Evolutionary conservation across 2,329 filamentous ascomycete species (phyloP), one percentile per base, ranked within the genome.

Genomic region (Trichoderma pleuroti): DNA sequence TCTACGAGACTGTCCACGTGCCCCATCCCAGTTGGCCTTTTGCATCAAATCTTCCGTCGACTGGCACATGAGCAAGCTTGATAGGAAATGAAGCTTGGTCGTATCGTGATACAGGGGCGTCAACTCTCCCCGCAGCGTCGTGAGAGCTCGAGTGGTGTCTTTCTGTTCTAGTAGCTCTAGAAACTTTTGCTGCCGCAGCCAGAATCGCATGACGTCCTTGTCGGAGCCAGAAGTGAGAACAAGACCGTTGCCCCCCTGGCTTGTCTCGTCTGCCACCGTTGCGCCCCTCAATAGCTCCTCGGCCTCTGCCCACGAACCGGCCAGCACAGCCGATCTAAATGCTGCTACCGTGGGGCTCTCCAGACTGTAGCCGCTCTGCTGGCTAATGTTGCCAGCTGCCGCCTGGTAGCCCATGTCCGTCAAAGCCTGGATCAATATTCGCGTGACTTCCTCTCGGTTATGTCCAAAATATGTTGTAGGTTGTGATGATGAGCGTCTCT

Each of bases 181-280:
- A 76, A 95, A 99, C 80, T 98, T 98, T 79, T 99, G 96, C 78
- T 97, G 92, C 73, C 95, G 88, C 76, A 99, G 85, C 84, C 90
- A 91, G 80, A 98, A 98, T 60, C 91, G 87, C 92, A 99, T 95
- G 66, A 91, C 86, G 74, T 91, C 89, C 70, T 87, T 87, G 76
- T 97, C 91, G 8, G 93, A 91, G 28, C 89, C 91, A 56, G 92
- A 88, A 18, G 91, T 88, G 67, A 98, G 85, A 18, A 93, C 88
- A 68, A 99, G 83, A 2, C 91, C 93, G 74, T 88, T 85, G 0
- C 82, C 81, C 56, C 75, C 70, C 26, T 77, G 76, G 11, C 76
- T 74, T 36, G 76, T 74, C 39, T 80, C 77, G 8, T 81, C 82
- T 34, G 80, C 73, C 28, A 78, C 76, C 3, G 78, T 76, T 0